phyloP scores from a whole-genome alignment of 352 stramenopile genomes.

The Phytophthora sp. region DNA sequence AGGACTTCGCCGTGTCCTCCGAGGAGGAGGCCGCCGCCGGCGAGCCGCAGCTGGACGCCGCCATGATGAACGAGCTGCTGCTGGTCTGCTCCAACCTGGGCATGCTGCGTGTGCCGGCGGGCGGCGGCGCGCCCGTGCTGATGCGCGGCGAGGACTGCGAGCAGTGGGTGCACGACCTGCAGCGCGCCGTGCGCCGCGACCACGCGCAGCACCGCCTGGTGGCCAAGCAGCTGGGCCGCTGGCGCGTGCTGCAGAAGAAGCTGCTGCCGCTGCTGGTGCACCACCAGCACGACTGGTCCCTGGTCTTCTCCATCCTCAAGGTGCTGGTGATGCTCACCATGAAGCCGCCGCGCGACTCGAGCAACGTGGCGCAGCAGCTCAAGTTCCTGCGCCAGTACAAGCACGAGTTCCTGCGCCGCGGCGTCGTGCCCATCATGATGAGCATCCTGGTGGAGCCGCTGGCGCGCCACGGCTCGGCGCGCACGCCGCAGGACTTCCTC shows the following conservation, averaged over 20 bases:
- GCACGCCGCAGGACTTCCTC: constrained; percentile 77
- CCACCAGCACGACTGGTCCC: constrained; percentile 85
- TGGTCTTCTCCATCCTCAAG: constrained; percentile 91
- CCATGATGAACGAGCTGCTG: constrained; percentile 89
- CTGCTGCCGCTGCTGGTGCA: constrained; percentile 85
- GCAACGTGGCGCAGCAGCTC: constrained; percentile 80
- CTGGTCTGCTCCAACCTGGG: constrained; percentile 90
- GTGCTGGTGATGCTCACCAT: constrained; percentile 92
- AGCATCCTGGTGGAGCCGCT: constrained; percentile 85
- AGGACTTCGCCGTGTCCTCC: constrained; percentile 65
- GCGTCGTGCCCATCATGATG: constrained; percentile 85
- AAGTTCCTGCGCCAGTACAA: constrained; percentile 88
- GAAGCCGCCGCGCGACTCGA: constrained; percentile 80
- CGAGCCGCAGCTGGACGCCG: constrained; percentile 60
- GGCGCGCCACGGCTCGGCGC: constrained; percentile 58
- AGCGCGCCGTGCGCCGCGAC: constrained; percentile 81
- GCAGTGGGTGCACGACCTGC: constrained; percentile 87
- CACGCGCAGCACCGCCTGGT: constrained; percentile 85
- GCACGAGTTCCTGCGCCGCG: constrained; percentile 76
- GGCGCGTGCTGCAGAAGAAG: constrained; percentile 90
- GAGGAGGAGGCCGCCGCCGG: constrained; percentile 42
- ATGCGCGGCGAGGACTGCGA: constrained; percentile 87
- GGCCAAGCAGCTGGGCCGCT: constrained; percentile 84
- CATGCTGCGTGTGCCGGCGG: constrained; percentile 68
- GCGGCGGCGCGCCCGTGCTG: constrained; percentile 65